Evolutionary conservation across 257 asterid species (phyloP), one percentile per base, ranked within the genome.

Genomic region (Salvia miltiorrhiza): DNA sequence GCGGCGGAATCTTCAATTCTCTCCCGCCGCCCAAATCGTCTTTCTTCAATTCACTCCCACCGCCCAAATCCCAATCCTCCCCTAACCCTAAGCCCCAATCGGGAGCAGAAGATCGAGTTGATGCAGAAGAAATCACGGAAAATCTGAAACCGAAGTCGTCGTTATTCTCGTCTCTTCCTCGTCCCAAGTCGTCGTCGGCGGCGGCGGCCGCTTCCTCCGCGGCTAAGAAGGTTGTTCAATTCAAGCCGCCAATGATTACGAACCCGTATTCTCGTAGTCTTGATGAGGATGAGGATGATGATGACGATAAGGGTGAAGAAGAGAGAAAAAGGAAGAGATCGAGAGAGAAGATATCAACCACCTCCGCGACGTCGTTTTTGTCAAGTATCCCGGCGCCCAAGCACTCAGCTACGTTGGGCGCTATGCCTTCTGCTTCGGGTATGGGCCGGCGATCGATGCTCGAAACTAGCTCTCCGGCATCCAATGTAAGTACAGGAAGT

Each of bases 381-480:
- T 85, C 85, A 21, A 87, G 81, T 54, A 82, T 93, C 61, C 99
- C 99, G n/a, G 92, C 90, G 1, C 97, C 98, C 0, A 90, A 73
- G 75, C 76, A 82, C 74, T 85, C 96, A 0, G 73, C 81, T 41
- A 72, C 91, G 12, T 77, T 93, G 79, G 97, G 98, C 4, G 79
- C 79, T 45, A 47, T 83, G 72, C 78, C 88, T 67, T 80, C 85
- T 13, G 90, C 83, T 30, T 80, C 83, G 21, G 98, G 95, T 12
- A 67, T 79, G 14, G 82, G 88, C 49, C 75, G 97, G 86, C 81
- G 89, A 79, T 84, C 90, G 9, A 79, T 85, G 66, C 74, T 93
- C 5, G 95, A 93, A 67, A 77, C 97, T 14, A 83, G 76, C 40
- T 69, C 72, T 47, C 83, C 76, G 12, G 73, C 77, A n/a, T 62